phyloP scores from a whole-genome alignment of 2,329 filamentous ascomycete species.

The Beauveria pseudobassiana region DNA sequence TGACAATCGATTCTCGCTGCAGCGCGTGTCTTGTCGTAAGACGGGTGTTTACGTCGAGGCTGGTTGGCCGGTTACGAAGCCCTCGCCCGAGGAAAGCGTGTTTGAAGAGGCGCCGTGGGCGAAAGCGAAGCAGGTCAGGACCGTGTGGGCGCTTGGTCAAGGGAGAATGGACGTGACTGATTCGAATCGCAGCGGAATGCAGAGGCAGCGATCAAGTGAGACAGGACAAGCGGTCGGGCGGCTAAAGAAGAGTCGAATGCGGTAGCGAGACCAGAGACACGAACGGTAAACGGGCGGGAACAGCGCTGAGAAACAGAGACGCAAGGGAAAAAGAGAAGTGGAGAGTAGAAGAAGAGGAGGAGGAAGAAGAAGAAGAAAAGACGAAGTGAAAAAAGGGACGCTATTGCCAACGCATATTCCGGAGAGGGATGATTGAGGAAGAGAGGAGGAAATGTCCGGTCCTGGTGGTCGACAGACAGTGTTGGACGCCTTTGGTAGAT shows the following conservation, averaged over 20 bases:
- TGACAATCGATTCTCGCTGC: background rate
- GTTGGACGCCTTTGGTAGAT: background rate
- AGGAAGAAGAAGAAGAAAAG: background rate
- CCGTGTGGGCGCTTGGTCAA: slow-evolving; percentile 5
- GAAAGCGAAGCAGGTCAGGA: background rate
- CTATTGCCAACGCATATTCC: slow-evolving; percentile 6
- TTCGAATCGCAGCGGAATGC: slow-evolving; percentile 18
- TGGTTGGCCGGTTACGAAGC: background rate
- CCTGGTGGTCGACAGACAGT: background rate
- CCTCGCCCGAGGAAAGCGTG: background rate
- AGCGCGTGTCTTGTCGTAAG: slow-evolving; percentile 4
- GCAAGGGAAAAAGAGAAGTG: background rate
- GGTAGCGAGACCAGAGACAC: background rate
- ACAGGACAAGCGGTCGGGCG: slow-evolving; percentile 14
- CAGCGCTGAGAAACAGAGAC: background rate
- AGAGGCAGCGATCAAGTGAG: slow-evolving; percentile 16
- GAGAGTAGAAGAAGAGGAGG: background rate
- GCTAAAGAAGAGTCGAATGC: slow-evolving; percentile 6
- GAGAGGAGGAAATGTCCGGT: background rate
- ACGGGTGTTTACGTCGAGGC: background rate
- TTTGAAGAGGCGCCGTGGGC: background rate
- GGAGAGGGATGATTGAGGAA: background rate
- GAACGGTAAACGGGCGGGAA: slow-evolving; percentile 16
- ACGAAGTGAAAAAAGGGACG: background rate
- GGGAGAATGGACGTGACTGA: slow-evolving; percentile 13